Evolutionary conservation across 768 basidiomycete genomes (phyloP).

Genomic region (Suillus alpinus): DNA sequence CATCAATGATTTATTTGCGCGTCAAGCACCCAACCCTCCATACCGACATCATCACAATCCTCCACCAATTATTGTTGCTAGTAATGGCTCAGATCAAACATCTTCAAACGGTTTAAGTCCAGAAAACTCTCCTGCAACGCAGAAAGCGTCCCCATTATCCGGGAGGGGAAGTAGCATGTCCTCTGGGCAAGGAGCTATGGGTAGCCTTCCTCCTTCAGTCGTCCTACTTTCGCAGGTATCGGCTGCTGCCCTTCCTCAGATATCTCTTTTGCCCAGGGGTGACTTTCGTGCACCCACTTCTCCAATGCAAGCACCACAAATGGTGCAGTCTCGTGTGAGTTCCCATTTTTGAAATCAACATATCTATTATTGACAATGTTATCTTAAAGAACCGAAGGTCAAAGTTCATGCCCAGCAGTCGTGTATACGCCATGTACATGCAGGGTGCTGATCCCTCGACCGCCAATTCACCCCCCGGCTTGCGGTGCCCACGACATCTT

Average conservation of each 20-base stretch:
- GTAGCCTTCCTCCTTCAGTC: slow-evolving; percentile 29
- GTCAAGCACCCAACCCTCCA: slow-evolving; percentile 50
- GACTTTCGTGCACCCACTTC: background rate
- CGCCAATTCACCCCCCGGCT: slow-evolving; percentile 57
- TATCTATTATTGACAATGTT: slow-evolving; percentile 5
- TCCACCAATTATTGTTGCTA: slow-evolving; percentile 32
- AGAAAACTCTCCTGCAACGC: slow-evolving; percentile 20
- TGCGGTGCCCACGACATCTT: slow-evolving; percentile 72
- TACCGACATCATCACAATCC: slow-evolving; percentile 34
- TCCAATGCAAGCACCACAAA: background rate
- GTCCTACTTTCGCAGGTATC: slow-evolving; percentile 28
- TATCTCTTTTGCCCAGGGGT: slow-evolving; percentile 8
- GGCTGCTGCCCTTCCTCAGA: slow-evolving; percentile 11
- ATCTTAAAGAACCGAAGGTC: slow-evolving; percentile 1
- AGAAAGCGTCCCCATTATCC: slow-evolving; percentile 22
- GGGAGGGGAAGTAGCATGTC: slow-evolving; percentile 16
- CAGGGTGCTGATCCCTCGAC: slow-evolving; percentile 61
- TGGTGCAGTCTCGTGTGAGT: slow-evolving; percentile 1
- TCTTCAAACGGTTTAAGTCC: slow-evolving; percentile 24
- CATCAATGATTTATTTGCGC: slow-evolving; percentile 79
- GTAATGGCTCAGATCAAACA: slow-evolving; percentile 21
- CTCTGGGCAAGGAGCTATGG: slow-evolving; percentile 11
- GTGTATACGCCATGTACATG: slow-evolving; percentile 51
- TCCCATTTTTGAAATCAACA: background rate
- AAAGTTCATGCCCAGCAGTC: slow-evolving; percentile 32